Base-by-base conservation (phyloP, 257 asterid species). In the Gardenia jasminoides region DNA sequence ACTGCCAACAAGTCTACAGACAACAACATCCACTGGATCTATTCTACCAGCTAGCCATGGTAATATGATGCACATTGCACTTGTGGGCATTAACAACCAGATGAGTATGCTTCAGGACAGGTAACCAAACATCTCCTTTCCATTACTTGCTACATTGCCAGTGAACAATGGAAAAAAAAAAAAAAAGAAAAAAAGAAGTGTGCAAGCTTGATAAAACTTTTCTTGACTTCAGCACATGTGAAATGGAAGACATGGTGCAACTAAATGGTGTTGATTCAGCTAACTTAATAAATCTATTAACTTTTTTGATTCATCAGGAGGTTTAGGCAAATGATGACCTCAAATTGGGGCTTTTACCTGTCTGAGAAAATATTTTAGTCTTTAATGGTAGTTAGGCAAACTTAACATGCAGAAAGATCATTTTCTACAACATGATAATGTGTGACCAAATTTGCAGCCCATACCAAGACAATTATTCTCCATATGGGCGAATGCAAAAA, bases 21-120 rank as follows among this genome's bases (percentile, higher is more conserved):
- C 84, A 71, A 81, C 67, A 67, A 66, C 61, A 73, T 13, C 89
- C n/a, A 65, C 78, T 70, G 90, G 74, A 68, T 83, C 93, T 22
- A 31, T 81, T 78, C 82, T 81, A 67, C 83, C 90, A 39, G 79
- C 78, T 65, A 79, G 81, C 50, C 87, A 75, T 84, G 94, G 92
- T 83, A 92, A 92, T 80, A 96, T 96, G 99, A 88, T 96, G 93
- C 99, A 96, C 70, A 88, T 96, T 81, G 97, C 98, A 30, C 86
- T 96, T 91, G 99, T 92, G 33, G 99, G 98, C 80, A 85, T 96
- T 82, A 93, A 92, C 90, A 91, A 96, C 86, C 99, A 91, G 72
- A 96, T 96, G 99, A 92, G 98, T 82, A 86, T 79, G 79, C 98
- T 96, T 78, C 98, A 93, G 85, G 99, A 96, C 84, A 96, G 99